These are phyloP conservation scores for Exidia glandulosa DNA, from an alignment of 768 basidiomycete genomes.

Conservation along the genomic window DNA sequence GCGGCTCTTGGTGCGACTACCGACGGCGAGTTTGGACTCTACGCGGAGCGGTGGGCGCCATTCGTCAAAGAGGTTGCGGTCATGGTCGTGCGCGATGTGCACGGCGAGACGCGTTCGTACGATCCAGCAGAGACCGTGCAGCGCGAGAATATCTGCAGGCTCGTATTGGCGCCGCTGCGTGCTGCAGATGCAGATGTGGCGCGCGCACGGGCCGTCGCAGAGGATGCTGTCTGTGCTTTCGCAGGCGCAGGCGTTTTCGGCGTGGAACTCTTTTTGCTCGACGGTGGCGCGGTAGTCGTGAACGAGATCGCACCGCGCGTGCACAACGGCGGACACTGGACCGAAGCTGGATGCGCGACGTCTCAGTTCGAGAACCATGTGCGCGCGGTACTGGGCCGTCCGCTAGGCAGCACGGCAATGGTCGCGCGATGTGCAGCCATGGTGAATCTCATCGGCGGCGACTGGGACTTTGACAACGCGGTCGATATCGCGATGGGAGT, in stretches of 20 bases:
- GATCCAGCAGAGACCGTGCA: slow-evolving; percentile 93
- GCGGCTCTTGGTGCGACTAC: slow-evolving; percentile 33
- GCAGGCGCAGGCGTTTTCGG: slow-evolving; percentile 91
- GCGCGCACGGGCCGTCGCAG: slow-evolving; percentile 63
- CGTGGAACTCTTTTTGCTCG: slow-evolving; percentile 97
- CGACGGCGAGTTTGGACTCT: slow-evolving; percentile 62
- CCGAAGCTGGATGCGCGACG: slow-evolving; percentile 92
- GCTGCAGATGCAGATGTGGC: slow-evolving; percentile 32
- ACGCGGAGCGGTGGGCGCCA: slow-evolving; percentile 89
- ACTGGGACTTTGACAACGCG: slow-evolving; percentile 53
- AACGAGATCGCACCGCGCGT: slow-evolving; percentile 98
- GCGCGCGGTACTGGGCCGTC: slow-evolving; percentile 82
- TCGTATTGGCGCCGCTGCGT: slow-evolving; percentile 83
- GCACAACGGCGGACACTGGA: slow-evolving; percentile 98
- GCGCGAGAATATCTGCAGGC: slow-evolving; percentile 84
- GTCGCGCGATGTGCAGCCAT: slow-evolving; percentile 82
- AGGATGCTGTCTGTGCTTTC: slow-evolving; percentile 66
- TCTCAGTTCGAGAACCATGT: slow-evolving; percentile 98
- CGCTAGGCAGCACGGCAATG: slow-evolving; percentile 78
- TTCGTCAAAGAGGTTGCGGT: slow-evolving; percentile 89
- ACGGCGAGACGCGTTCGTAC: slow-evolving; percentile 71
- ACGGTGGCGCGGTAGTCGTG: slow-evolving; percentile 73
- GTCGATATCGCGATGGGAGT: slow-evolving; percentile 39
- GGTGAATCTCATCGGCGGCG: slow-evolving; percentile 91
- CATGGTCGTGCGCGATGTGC: slow-evolving; percentile 80